Evolutionary conservation across 345 rosid genomes (phyloP).

Genomic region (Viola odorata): DNA sequence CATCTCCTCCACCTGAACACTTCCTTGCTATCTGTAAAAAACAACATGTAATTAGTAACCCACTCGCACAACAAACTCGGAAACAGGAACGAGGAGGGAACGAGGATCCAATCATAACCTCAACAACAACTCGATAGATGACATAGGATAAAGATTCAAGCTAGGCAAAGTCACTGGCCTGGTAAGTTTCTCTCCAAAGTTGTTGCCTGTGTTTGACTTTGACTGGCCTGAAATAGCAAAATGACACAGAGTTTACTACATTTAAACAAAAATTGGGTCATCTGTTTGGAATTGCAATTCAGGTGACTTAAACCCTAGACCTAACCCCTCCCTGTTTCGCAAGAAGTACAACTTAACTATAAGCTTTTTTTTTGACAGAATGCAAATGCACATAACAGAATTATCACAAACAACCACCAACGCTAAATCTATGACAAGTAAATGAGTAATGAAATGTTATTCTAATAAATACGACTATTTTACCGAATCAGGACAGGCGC

Average conservation of each 20-base stretch:
- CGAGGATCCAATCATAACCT: slow-evolving; percentile 31
- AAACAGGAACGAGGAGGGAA: not conserved
- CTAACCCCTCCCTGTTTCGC: too few species aligned
- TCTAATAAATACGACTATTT: too few species aligned
- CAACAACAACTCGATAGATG: slow-evolving; percentile 60
- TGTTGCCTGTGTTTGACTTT: slow-evolving; percentile 12
- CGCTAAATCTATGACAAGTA: too few species aligned
- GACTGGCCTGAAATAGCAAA: slow-evolving; percentile 10
- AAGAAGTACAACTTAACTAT: slow-evolving; percentile 12
- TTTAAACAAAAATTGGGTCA: not conserved
- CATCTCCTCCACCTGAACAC: slow-evolving; percentile 52
- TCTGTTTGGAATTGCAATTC: not conserved
- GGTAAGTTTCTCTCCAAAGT: slow-evolving; percentile 37
- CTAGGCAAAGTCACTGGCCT: slow-evolving; percentile 12
- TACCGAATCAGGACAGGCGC: slow-evolving; percentile 27
- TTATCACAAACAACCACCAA: too few species aligned
- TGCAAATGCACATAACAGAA: too few species aligned
- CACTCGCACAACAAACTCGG: not conserved
- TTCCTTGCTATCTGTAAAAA: slow-evolving; percentile 50
- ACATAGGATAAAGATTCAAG: slow-evolving; percentile 44
- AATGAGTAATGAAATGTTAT: too few species aligned
- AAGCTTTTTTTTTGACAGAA: too few species aligned
- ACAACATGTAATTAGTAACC: not conserved
- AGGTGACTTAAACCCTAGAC: not conserved
- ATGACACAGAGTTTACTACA: not conserved